Evolutionary conservation across 441 rosid genomes (phyloP).

Genomic region (Pelargonium fulgidum): DNA sequence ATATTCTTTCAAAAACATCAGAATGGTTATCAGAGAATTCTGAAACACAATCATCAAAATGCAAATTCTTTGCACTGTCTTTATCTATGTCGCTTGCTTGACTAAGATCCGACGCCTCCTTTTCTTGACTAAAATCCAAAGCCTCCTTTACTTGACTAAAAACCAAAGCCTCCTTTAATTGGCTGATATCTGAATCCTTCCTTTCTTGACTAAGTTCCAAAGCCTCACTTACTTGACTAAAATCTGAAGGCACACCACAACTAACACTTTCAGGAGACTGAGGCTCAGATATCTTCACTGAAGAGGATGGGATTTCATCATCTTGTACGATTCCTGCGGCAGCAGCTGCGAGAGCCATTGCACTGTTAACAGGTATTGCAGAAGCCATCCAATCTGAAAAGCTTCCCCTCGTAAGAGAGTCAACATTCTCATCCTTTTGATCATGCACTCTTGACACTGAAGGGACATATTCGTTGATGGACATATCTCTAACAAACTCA

Average conservation of each 20-base stretch:
- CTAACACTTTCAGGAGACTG: conserved; percentile 56
- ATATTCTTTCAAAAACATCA: conserved; percentile 45
- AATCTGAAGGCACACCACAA: conserved; percentile 68
- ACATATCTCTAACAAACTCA: conserved; percentile 65
- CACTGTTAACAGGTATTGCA: conserved; percentile 78
- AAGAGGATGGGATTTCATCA: conserved; percentile 47
- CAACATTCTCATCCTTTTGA: conserved; percentile 16
- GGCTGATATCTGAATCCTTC: neutral
- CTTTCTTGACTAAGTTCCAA: neutral
- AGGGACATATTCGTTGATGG: conserved; percentile 41
- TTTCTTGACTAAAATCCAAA: neutral
- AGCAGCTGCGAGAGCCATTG: conserved; percentile 64
- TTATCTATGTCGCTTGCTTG: conserved; percentile 54
- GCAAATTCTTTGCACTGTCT: conserved; percentile 41
- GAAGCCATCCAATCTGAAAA: conserved; percentile 54
- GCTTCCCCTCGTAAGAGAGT: conserved; percentile 33
- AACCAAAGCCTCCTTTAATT: neutral
- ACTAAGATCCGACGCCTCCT: neutral
- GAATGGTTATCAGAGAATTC: conserved; percentile 56
- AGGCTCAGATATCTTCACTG: conserved; percentile 45
- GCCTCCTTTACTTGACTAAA: conserved; percentile 19
- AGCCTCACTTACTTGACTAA: conserved; percentile 20
- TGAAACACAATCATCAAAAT: conserved; percentile 56
- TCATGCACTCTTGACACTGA: conserved; percentile 32
- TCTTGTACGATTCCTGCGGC: conserved; percentile 69